Conservation (phyloP, 345 rosid species). For the Sisymbrium irio region DNA sequence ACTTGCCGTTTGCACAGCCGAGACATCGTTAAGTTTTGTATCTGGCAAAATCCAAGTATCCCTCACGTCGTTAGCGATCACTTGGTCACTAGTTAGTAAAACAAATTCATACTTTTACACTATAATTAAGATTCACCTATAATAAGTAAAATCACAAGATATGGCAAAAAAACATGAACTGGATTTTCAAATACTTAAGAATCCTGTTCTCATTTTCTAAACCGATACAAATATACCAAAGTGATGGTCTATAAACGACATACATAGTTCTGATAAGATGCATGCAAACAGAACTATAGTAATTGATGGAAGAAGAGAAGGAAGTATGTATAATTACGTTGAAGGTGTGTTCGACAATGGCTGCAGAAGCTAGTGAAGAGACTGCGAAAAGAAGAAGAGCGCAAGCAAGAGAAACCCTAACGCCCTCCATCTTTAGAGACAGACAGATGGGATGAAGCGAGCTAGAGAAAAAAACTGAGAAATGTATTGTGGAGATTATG, state of each 20-base stretch:
- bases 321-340: constrained; percentile 40
- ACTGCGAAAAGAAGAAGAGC: constrained; percentile 36
- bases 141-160: background rate
- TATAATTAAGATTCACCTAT: background rate
- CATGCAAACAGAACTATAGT: background rate
- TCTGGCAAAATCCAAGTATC: constrained; percentile 43
- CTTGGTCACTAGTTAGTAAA: background rate
- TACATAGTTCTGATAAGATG: background rate
- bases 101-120: background rate
- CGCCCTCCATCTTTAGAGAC: constrained; percentile 35
- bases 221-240: background rate
- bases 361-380: constrained; percentile 58
- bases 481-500: background rate
- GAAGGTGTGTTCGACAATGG: constrained; percentile 70
- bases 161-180: background rate
- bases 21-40: constrained; percentile 52
- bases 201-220: background rate
- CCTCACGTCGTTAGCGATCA: constrained; percentile 19
- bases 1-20: constrained; percentile 59
- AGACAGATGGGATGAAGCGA: background rate
- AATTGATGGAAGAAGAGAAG: background rate
- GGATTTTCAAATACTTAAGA: background rate
- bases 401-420: constrained; percentile 35
- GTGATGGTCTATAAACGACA: background rate
- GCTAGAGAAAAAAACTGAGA: background rate